These are phyloP conservation scores for Jatropha curcas DNA, from an alignment of 345 rosid species.

Conservation along the genomic window DNA sequence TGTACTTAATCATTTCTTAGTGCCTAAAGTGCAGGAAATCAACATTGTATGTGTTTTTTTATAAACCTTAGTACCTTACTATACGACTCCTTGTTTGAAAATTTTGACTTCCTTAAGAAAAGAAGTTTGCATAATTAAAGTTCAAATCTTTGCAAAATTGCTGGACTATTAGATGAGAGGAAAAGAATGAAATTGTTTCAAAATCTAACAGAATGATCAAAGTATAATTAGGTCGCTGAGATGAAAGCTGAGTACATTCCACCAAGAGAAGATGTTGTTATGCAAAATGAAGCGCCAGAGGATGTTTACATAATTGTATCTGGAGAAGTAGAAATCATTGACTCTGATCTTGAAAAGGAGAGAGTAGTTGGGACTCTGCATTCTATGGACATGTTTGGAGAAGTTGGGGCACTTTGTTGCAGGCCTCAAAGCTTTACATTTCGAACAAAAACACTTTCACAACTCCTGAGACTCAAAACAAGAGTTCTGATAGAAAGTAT, in stretches of 20 bases:
- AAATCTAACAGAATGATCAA: not conserved
- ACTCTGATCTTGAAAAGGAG: constrained; percentile 61
- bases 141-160: too few relatives aligned
- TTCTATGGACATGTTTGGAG: constrained; percentile 80
- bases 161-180: too few relatives aligned
- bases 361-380: constrained; percentile 52
- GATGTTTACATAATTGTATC: constrained; percentile 85
- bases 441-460: constrained; percentile 75
- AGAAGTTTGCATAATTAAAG: too few relatives aligned
- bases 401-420: constrained; percentile 78
- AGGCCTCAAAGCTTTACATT: constrained; percentile 68
- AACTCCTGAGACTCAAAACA: constrained; percentile 73
- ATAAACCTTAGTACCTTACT: too few relatives aligned
- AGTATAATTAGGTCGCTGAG: constrained; percentile 52
- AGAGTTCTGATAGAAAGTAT: constrained; percentile 60
- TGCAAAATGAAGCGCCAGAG: constrained; percentile 83
- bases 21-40: not conserved
- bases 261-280: constrained; percentile 81
- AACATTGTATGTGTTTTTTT: too few relatives aligned
- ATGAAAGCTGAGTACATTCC: constrained; percentile 95
- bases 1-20: too few relatives aligned
- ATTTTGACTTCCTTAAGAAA: too few relatives aligned
- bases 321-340: constrained; percentile 73
- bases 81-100: too few relatives aligned
- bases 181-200: too few relatives aligned